Percentiles rank a stretch among this genome's conserved stretches.
These are phyloP conservation scores for Sesbania bispinosa DNA, from an alignment of 306 rosid genomes.

Conservation along the genomic window DNA sequence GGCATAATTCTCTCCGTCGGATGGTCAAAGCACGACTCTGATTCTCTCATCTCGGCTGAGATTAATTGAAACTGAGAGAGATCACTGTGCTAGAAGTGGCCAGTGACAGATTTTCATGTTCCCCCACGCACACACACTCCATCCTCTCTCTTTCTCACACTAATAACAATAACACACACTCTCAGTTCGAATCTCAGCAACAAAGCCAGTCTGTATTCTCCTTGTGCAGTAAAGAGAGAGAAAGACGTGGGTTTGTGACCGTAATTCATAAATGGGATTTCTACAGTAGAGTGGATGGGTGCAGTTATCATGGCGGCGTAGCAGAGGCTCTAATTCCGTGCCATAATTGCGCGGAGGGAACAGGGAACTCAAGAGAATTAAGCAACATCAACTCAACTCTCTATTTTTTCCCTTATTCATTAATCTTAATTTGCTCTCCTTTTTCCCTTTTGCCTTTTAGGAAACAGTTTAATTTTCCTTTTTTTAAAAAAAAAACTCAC, in stretches of 20 bases:
- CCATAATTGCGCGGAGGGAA: constrained; percentile 58
- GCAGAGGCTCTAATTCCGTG: constrained; percentile 89
- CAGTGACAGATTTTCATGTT: constrained; percentile 51
- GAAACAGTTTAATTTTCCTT: not conserved
- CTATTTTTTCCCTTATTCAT: too few relatives aligned
- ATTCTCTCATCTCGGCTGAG: too few relatives aligned
- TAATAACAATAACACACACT: not conserved
- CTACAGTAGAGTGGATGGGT: constrained; percentile 41
- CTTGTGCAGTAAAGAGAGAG: constrained; percentile 18
- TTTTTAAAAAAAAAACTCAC: constrained; percentile 39
- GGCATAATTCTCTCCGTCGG: constrained; percentile 25
- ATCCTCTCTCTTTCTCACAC: not conserved
- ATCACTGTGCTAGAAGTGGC: constrained; percentile 48
- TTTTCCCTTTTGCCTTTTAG: not conserved
- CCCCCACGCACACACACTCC: constrained; percentile 29
- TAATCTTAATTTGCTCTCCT: not conserved
- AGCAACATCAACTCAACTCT: too few relatives aligned
- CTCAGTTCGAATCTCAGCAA: constrained; percentile 15
- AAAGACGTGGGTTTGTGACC: constrained; percentile 25
- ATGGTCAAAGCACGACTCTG: too few relatives aligned
- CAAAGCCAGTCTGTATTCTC: not conserved
- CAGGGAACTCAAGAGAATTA: too few relatives aligned
- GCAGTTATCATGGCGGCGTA: constrained; percentile 99
- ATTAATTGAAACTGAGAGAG: constrained; percentile 59
- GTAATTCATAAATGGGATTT: constrained; percentile 36